Percentiles rank a stretch among this genome's conserved stretches.
Evolutionary conservation across 2,329 filamentous ascomycete species (phyloP).

Genomic region (Cercospora sp.): DNA sequence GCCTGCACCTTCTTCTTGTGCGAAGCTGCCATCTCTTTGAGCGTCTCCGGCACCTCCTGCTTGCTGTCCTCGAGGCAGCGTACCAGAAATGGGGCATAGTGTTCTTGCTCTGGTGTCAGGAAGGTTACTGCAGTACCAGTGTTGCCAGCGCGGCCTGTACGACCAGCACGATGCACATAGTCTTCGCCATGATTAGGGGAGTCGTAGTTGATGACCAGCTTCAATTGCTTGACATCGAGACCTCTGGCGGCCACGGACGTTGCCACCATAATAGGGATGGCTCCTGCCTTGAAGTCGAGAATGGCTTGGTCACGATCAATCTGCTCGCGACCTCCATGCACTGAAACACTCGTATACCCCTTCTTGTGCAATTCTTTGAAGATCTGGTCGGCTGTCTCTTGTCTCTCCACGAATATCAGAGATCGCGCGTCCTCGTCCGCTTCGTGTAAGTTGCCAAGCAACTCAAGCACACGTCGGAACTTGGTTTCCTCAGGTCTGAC

Average conservation of each 20-base stretch:
- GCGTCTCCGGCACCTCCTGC: conserved; percentile 72
- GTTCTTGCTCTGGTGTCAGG: conserved; percentile 86
- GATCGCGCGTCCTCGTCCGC: conserved; percentile 86
- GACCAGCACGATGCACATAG: conserved; percentile 91
- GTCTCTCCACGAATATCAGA: conserved; percentile 59
- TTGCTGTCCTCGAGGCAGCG: conserved; percentile 93
- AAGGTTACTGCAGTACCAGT: conserved; percentile 95
- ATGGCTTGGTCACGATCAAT: conserved; percentile 91
- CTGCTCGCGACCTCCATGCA: conserved; percentile 92
- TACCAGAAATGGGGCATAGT: conserved; percentile 81
- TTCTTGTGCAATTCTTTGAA: conserved; percentile 77
- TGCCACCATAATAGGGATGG: conserved; percentile 85
- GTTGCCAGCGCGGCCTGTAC: conserved; percentile 91
- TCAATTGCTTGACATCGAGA: conserved; percentile 92
- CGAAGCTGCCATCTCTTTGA: conserved; percentile 62
- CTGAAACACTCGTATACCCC: conserved; percentile 88
- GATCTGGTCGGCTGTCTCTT: conserved; percentile 41
- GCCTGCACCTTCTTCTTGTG: conserved; percentile 90
- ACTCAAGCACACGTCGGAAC: conserved; percentile 78
- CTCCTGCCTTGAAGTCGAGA: conserved; percentile 87
- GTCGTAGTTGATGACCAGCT: conserved; percentile 94
- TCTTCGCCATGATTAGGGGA: conserved; percentile 93
- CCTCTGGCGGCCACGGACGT: conserved; percentile 95
- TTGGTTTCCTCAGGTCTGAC: conserved; percentile 80
- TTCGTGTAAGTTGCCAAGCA: conserved; percentile 83